Conservation (phyloP, 208 protist species). For the Wallacemonas collosoma region DNA sequence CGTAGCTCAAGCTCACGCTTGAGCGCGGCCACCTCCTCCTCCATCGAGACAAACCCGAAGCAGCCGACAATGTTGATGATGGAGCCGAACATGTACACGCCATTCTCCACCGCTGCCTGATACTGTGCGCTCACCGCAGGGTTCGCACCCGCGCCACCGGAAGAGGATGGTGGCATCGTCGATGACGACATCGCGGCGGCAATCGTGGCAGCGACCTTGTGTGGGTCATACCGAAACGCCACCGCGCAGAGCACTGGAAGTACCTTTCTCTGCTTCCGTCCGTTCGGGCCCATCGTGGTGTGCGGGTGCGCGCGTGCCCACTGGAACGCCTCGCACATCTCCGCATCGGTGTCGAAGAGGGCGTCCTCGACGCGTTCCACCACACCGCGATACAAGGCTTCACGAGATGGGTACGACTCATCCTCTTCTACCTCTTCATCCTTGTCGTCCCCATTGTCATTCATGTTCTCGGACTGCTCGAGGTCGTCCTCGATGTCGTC, state of each 20-base stretch:
- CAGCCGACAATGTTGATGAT: slow-evolving; percentile 87
- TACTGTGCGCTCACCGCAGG: slow-evolving; percentile 13
- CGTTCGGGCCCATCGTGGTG: slow-evolving; percentile 30
- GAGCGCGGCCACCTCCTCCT: slow-evolving; percentile 56
- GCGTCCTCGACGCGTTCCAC: slow-evolving; percentile 77
- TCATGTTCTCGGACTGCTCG: slow-evolving; percentile 7
- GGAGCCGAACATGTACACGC: slow-evolving; percentile 55
- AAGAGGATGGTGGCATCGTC: background rate
- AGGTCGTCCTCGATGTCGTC: background rate
- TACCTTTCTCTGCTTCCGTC: slow-evolving; percentile 43
- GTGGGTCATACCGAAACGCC: slow-evolving; percentile 65
- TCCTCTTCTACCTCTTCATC: slow-evolving; percentile 30
- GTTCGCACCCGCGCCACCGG: background rate
- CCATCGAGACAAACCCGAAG: slow-evolving; percentile 84
- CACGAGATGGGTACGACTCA: slow-evolving; percentile 69
- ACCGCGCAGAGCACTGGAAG: slow-evolving; percentile 85
- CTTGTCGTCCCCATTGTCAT: slow-evolving; percentile 24
- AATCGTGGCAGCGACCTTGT: slow-evolving; percentile 20
- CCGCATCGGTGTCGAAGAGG: slow-evolving; percentile 83
- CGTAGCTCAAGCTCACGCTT: slow-evolving; percentile 29
- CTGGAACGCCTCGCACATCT: slow-evolving; percentile 75
- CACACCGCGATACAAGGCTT: slow-evolving; percentile 75
- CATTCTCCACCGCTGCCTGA: slow-evolving; percentile 50
- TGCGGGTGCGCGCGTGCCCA: slow-evolving; percentile 33
- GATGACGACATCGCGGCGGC: background rate